These are phyloP conservation scores for Xylariales sp. DNA, from an alignment of 2,329 filamentous ascomycete genomes.

Conservation along the genomic window DNA sequence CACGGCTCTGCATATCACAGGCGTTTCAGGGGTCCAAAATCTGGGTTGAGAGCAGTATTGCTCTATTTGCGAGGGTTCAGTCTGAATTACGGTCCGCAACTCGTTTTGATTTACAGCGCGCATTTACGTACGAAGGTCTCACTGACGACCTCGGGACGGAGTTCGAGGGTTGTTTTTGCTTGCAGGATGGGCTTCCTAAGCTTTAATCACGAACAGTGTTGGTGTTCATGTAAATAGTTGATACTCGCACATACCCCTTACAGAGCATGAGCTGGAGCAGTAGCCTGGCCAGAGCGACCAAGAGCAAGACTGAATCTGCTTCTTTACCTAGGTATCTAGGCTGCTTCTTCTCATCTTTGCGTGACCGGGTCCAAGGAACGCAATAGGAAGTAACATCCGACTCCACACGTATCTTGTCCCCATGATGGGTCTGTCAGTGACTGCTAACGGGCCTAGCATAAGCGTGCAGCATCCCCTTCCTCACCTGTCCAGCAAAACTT, in stretches of 20 bases:
- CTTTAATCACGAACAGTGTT: not conserved
- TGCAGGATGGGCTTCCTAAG: not conserved
- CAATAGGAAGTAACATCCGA: no score
- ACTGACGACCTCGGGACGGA: slow-evolving; percentile 5
- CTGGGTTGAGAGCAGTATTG: not conserved
- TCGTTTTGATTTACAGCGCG: slow-evolving; percentile 5
- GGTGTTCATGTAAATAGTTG: slow-evolving; percentile 7
- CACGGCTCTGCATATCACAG: slow-evolving; percentile 9
- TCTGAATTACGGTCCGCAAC: no score
- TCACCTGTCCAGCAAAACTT: no score
- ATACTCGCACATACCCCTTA: no score
- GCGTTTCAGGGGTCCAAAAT: slow-evolving; percentile 4
- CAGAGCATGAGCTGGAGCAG: not conserved
- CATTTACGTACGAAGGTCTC: slow-evolving; percentile 9
- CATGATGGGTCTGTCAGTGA: no score
- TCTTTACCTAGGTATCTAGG: no score
- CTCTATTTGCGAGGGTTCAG: no score
- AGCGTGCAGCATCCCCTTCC: no score
- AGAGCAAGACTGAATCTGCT: not conserved
- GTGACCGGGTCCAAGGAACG: not conserved
- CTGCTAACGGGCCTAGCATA: no score
- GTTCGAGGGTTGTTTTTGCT: not conserved
- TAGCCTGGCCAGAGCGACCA: not conserved
- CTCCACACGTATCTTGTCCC: no score
- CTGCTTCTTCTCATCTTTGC: not conserved